Evolutionary conservation across 139 green algal genomes (phyloP), one percentile per base, ranked within the genome.

Genomic region (Diplosphaera chodatii): DNA sequence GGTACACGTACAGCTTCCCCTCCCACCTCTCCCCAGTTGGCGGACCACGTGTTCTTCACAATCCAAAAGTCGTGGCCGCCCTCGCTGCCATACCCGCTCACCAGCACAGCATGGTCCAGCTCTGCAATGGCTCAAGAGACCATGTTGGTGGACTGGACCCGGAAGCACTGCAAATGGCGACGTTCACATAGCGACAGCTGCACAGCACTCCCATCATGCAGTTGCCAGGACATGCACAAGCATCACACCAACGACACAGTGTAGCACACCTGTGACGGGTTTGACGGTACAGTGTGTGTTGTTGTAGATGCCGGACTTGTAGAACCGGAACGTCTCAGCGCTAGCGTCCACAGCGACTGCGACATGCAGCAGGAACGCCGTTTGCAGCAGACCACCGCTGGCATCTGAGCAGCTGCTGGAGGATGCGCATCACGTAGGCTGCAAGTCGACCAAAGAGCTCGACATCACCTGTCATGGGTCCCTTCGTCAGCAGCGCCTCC

Each of bases 51-150:
- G 75, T 87, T 87, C 72, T 85, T 87, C 22, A 88, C 78, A 13
- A 88, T 63, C 81, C 81, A 88, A 37, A 80, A 87, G 23, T 78
- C 64, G 69, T 78, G 21, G 1, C 78, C 83, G 4, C 75, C 71
- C 2, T 78, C 75, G 33, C 70, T 75, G 37, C 59, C 78, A 25
- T 77, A 84, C 41, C 82, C 83, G 40, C 59, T 78, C n/a, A 82
- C 40, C 62, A 89, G 78, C n/a, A 89, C 83, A 4, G 83, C 83
- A 70, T 89, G 83, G 70, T 84, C 80, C 67, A 89, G 81, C 34
- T 78, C 65, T 6, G 40, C 34, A 32, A 4, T 13, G n/a, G 22
- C 4, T 18, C 22, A n/a, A 64, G 10, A 64, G 23, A 64, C 16
- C 21, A 64, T 13, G 21, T 29, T 64, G 55, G 22, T 64, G 21